These are phyloP conservation scores for Phytophthora hibernalis DNA, from an alignment of 352 stramenopile species.

Conservation along the genomic window DNA sequence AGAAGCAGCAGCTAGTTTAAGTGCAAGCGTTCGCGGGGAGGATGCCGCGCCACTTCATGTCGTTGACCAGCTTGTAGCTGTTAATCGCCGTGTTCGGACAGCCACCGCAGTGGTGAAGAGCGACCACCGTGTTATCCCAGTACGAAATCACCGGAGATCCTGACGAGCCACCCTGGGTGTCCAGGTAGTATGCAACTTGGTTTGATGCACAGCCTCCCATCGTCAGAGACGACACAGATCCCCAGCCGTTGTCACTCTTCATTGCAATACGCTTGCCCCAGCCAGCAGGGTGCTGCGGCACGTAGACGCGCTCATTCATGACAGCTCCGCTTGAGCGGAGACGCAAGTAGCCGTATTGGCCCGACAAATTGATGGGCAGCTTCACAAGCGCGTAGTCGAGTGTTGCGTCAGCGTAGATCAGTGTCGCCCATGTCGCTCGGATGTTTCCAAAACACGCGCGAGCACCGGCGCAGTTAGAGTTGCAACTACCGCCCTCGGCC, in stretches of 20 bases:
- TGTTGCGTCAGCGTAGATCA: slow-evolving; percentile 45
- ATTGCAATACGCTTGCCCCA: slow-evolving; percentile 78
- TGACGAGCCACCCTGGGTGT: slow-evolving; percentile 77
- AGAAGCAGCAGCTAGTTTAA: slow-evolving; percentile 18
- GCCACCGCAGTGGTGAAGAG: slow-evolving; percentile 77
- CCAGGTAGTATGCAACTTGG: slow-evolving; percentile 74
- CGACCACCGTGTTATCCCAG: slow-evolving; percentile 67
- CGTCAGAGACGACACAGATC: slow-evolving; percentile 53
- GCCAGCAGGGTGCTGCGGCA: slow-evolving; percentile 66
- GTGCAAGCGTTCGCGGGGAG: slow-evolving; percentile 49
- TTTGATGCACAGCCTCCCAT: slow-evolving; percentile 51
- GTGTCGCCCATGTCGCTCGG: slow-evolving; percentile 30
- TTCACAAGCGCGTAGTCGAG: slow-evolving; percentile 81
- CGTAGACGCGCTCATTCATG: slow-evolving; percentile 66
- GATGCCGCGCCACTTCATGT: slow-evolving; percentile 50
- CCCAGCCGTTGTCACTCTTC: slow-evolving; percentile 49
- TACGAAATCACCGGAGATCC: slow-evolving; percentile 74
- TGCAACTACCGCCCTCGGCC: slow-evolving; percentile 52
- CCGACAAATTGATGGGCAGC: slow-evolving; percentile 56
- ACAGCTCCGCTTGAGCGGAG: slow-evolving; percentile 53
- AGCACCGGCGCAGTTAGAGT: slow-evolving; percentile 37
- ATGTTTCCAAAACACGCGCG: slow-evolving; percentile 50
- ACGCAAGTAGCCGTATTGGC: slow-evolving; percentile 62
- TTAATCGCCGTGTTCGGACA: slow-evolving; percentile 84
- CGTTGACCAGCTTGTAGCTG: slow-evolving; percentile 58